Percentiles rank a stretch among this genome's conserved stretches.
Evolutionary conservation across 148 eudicot genomes (phyloP).

Genomic region (Rheum nobile): DNA sequence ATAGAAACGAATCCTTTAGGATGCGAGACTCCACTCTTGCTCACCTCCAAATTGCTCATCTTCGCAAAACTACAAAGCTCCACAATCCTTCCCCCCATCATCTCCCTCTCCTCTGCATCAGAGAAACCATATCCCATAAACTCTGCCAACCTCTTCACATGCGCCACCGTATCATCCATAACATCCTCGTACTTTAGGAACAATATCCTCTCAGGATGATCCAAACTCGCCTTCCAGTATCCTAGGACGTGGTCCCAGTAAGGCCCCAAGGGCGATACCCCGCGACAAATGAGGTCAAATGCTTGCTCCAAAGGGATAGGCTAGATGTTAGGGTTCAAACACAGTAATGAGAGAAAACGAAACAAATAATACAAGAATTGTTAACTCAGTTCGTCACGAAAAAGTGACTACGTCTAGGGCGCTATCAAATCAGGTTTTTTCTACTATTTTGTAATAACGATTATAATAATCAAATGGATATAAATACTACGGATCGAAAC

Average conservation of each 20-base stretch:
- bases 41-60: constrained; percentile 37
- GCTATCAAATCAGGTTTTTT: too few species aligned
- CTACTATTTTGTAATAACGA: too few species aligned
- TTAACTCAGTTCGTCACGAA: too few species aligned
- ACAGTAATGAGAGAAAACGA: too few species aligned
- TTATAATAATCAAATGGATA: too few species aligned
- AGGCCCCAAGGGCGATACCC: too few species aligned
- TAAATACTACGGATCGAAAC: too few species aligned
- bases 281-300: too few species aligned
- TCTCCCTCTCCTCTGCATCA: not conserved
- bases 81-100: not conserved
- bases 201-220: constrained; percentile 16
- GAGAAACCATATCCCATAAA: not conserved
- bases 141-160: constrained; percentile 25
- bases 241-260: not conserved
- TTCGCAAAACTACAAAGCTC: constrained; percentile 31
- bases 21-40: constrained; percentile 23
- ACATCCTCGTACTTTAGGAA: constrained; percentile 40
- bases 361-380: too few species aligned
- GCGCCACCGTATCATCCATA: constrained; percentile 21
- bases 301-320: too few species aligned
- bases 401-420: too few species aligned
- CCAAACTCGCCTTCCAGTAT: not conserved
- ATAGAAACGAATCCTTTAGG: constrained; percentile 11
- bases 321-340: too few species aligned